Base-by-base conservation (phyloP, 257 asterid species). In the Solanum ahanhuiri region DNA sequence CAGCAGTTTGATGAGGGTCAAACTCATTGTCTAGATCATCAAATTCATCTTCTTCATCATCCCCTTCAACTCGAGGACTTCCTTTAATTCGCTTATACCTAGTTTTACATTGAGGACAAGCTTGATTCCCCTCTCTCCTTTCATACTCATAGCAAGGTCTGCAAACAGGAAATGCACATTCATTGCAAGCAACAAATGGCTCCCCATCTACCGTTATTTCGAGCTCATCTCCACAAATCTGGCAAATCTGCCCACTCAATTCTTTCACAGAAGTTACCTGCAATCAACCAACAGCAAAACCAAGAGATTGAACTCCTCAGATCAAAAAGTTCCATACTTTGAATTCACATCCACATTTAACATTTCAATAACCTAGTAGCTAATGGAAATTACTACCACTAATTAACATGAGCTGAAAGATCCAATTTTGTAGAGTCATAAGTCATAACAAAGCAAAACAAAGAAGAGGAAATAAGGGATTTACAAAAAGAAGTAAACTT, bases 51-150 rank as follows among this genome's bases (percentile, higher is more conserved):
- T 96, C 99, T 45, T 96, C 99, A 69, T 96, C 99, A 86, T 96
- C 99, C 5, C 99, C 99, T 82, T 96, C 98, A 6, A 96, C 99
- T 81, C 98, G 90, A 2, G 98, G 98, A 88, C 99, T 92, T 89
- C 99, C 99, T 90, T 94, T 96, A 20, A 96, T 88, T 33, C 98
- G 97, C 90, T 95, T 96, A 95, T 83, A 96, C 91, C 99, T 86
- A 86, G 99, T 96, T 92, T 95, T 96, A 92, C 99, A 96, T 87
- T 96, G 99, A 89, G 99, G 99, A 51, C 99, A 96, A 87, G 97
- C 91, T 92, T 96, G 98, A 91, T 93, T 96, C 69, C 99, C 99
- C 85, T 96, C 99, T 86, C 98, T 91, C 86, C 99, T 90, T 86
- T 96, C 99, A 72, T 95, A 95, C 86, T 95, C 98, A 87, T 95